These are phyloP conservation scores for Penicillium paradoxum DNA, from an alignment of 495 filamentous ascomycete genomes.

Conservation along the genomic window DNA sequence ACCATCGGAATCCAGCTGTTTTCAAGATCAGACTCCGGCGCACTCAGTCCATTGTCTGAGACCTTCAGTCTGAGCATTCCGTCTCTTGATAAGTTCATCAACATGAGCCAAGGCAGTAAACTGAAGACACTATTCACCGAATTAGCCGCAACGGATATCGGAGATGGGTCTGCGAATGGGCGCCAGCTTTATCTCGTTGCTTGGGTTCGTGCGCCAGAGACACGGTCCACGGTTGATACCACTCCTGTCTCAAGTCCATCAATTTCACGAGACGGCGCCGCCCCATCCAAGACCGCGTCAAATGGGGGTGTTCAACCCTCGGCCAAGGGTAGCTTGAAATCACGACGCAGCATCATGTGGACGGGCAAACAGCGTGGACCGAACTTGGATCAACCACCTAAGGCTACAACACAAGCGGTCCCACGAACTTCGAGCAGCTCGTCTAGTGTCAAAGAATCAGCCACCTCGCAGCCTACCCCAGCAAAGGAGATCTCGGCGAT, in stretches of 20 bases:
- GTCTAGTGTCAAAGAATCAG: constrained; percentile 45
- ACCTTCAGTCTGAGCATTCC: constrained; percentile 76
- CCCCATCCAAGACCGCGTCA: constrained; percentile 24
- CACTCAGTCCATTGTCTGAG: constrained; percentile 69
- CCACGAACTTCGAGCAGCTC: constrained; percentile 52
- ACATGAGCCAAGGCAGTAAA: constrained; percentile 52
- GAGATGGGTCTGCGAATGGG: constrained; percentile 62
- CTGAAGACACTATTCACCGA: constrained; percentile 86
- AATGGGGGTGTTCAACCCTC: constrained; percentile 24
- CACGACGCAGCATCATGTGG: constrained; percentile 83
- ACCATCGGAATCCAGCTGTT: constrained; percentile 78
- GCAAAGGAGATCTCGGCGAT: constrained; percentile 47
- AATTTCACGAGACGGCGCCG: constrained; percentile 34
- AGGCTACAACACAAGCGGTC: constrained; percentile 36
- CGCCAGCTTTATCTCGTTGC: constrained; percentile 78
- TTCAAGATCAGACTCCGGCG: constrained; percentile 56
- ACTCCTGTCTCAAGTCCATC: constrained; percentile 26
- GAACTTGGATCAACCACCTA: constrained; percentile 23
- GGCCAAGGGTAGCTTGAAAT: constrained; percentile 41
- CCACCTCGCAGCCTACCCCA: constrained; percentile 27
- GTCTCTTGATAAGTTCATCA: constrained; percentile 59
- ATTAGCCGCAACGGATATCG: constrained; percentile 74
- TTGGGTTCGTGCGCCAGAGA: constrained; percentile 63
- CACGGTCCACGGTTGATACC: constrained; percentile 37
- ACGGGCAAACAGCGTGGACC: constrained; percentile 38